phyloP scores from a whole-genome alignment of 2,329 filamentous ascomycete genomes.

The Periconia digitata region DNA sequence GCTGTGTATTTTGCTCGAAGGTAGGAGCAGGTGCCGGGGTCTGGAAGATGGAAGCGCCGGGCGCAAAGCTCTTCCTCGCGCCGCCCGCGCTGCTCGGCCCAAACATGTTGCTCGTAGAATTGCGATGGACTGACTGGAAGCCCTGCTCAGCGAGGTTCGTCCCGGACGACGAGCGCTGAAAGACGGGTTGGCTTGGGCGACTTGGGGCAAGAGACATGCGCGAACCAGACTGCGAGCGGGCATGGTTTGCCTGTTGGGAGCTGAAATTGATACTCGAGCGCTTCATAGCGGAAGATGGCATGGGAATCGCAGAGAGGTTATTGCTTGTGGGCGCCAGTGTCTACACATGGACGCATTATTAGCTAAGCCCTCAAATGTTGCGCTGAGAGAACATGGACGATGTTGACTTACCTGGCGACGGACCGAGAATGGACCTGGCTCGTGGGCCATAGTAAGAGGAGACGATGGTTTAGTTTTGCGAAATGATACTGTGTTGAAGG shows the following conservation, averaged over 20 bases:
- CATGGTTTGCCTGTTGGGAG: constrained; percentile 66
- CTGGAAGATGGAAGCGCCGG: constrained; percentile 52
- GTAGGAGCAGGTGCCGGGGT: constrained; percentile 51
- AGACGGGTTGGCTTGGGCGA: constrained; percentile 82
- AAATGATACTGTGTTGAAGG: constrained; percentile 3
- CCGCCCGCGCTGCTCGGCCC: constrained; percentile 52
- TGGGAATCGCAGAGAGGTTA: constrained; percentile 77
- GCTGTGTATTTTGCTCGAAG: constrained; percentile 59
- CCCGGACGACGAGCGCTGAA: constrained; percentile 81
- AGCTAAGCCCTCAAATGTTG: constrained; percentile 11
- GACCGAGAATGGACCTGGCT: constrained; percentile 78
- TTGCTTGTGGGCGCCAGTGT: constrained; percentile 84
- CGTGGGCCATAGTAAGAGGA: constrained; percentile 33
- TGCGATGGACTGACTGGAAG: constrained; percentile 80
- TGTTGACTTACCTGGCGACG: constrained; percentile 76
- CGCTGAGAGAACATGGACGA: constrained; percentile 17
- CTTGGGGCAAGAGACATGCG: constrained; percentile 80
- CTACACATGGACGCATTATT: constrained; percentile 50
- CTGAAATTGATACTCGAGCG: constrained; percentile 78
- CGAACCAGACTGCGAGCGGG: constrained; percentile 78
- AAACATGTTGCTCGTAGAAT: constrained; percentile 72
- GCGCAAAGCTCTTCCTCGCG: constrained; percentile 71
- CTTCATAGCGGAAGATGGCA: constrained; percentile 92
- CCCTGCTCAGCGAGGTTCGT: constrained; percentile 77
- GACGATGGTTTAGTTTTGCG: not conserved